phyloP scores from a whole-genome alignment of 108 stramenopile genomes.

The Bacterosira constricta region DNA sequence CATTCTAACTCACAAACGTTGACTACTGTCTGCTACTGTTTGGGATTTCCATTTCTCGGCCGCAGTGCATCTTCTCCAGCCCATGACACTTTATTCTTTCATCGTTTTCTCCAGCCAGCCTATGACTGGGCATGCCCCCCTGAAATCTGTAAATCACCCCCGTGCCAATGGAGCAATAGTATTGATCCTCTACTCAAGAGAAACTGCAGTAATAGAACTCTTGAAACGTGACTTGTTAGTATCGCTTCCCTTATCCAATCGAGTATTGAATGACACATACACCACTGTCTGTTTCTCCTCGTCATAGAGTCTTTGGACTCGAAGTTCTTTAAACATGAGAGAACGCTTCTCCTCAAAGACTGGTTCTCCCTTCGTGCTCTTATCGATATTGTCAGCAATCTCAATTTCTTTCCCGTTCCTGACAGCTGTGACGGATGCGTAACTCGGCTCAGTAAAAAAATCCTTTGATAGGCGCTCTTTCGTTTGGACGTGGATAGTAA shows the following conservation, averaged over 20 bases:
- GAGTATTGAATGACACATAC: slow-evolving; percentile 88
- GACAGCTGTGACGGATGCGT: slow-evolving; percentile 83
- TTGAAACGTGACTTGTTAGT: slow-evolving; percentile 88
- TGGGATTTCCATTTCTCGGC: too few relatives aligned
- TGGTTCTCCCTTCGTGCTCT: slow-evolving; percentile 69
- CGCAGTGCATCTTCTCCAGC: too few relatives aligned
- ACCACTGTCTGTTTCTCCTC: slow-evolving; percentile 81
- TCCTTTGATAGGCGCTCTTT: slow-evolving; percentile 70
- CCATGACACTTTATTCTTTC: too few relatives aligned
- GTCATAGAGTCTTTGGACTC: slow-evolving; percentile 88
- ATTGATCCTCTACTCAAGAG: slow-evolving; percentile 54
- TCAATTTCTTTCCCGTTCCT: slow-evolving; percentile 59
- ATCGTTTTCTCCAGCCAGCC: too few relatives aligned
- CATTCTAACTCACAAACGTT: too few relatives aligned
- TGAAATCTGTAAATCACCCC: too few relatives aligned
- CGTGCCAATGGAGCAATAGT: too few relatives aligned
- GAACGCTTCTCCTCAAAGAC: slow-evolving; percentile 86
- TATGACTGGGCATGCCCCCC: too few relatives aligned
- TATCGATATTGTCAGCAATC: slow-evolving; percentile 79
- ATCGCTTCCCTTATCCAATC: slow-evolving; percentile 88
- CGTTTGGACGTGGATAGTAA: too few relatives aligned
- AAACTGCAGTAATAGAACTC: slow-evolving; percentile 78
- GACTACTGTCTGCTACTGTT: too few relatives aligned
- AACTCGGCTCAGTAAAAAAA: slow-evolving; percentile 89
- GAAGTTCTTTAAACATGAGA: slow-evolving; percentile 84